Evolutionary conservation across 2,329 filamentous ascomycete genomes (phyloP), one percentile per base, ranked within the genome.

Genomic region (Cladosporium colombiae): DNA sequence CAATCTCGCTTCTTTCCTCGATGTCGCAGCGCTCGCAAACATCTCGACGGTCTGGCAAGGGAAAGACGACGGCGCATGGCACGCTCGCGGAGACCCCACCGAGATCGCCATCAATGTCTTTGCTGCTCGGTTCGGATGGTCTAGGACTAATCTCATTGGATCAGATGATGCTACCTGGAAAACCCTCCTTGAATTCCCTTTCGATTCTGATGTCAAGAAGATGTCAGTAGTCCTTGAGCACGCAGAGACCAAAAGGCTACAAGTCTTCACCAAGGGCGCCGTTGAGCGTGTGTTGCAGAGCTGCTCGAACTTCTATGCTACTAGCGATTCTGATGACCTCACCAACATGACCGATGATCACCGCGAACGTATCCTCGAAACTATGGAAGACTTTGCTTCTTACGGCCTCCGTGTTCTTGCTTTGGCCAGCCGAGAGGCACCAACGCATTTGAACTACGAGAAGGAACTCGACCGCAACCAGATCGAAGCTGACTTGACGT

Each of bases 91-190:
- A 49, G 88, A 90, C 69, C 87, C 88, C 0, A 91, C 89, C 1
- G 89, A 92, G 70, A 90, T 92, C 66, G 89, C 89, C 1, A 89
- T 92, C 56, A 89, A 91, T 70, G 89, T 92, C 0, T 91, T 92
- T 72, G 88, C 88, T 10, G 86, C 84, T 56, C 86, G 89, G 13
- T 92, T 92, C 73, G 69, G 72, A 27, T 74, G 73, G 71, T 73
- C 74, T 56, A 52, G 63, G 23, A 35, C 55, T 3, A 29, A 55
- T 13, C 31, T 65, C 11, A 65, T 76, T 1, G 80, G 88, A 37
- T 78, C 81, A 31, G 79, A 21, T 3, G 78, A 83, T 52, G 73
- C 77, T 23, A 71, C 79, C 27, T 89, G 86, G 86, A 80, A 78
- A 18, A 81, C 89, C 68, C 78, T 88, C 25, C 85, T 87, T 1